Evolutionary conservation across 2,329 filamentous ascomycete genomes (phyloP).

Genomic region (Trichoderma harzianum): DNA sequence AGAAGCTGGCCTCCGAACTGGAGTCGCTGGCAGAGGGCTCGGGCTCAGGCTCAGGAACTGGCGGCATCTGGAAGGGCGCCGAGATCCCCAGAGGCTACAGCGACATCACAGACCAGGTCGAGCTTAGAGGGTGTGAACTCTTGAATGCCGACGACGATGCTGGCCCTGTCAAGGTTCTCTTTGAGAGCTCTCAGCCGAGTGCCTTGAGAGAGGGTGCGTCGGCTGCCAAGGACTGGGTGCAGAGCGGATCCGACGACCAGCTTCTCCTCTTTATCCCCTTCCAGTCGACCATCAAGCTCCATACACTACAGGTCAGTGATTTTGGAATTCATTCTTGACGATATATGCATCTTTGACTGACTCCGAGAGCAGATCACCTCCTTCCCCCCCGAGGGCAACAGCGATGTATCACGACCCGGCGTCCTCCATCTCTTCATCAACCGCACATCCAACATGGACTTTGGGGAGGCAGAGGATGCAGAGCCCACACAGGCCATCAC

Average conservation of each 20-base stretch:
- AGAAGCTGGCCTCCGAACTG: constrained; percentile 67
- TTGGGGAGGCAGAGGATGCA: constrained; percentile 89
- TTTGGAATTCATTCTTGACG: neutral
- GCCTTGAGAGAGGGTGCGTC: constrained; percentile 56
- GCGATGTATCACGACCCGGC: constrained; percentile 75
- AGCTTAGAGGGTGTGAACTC: constrained; percentile 76
- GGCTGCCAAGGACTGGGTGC: constrained; percentile 73
- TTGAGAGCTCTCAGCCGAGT: constrained; percentile 66
- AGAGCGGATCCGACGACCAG: constrained; percentile 97
- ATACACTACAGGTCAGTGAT: constrained; percentile 63
- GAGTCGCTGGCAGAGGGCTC: constrained; percentile 47
- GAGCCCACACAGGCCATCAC: constrained; percentile 76
- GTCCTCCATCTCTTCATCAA: constrained; percentile 86
- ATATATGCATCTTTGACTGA: neutral
- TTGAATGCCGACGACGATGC: constrained; percentile 80
- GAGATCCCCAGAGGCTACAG: constrained; percentile 73
- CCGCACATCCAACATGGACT: constrained; percentile 83
- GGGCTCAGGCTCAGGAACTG: constrained; percentile 30
- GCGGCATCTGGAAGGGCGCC: constrained; percentile 67
- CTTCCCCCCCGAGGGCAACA: constrained; percentile 64
- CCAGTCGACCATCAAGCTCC: constrained; percentile 81
- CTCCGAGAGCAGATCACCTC: constrained; percentile 70
- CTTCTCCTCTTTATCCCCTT: constrained; percentile 91
- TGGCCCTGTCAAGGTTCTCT: constrained; percentile 69
- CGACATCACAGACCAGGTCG: constrained; percentile 80